Base-by-base conservation (phyloP, 108 stramenopile genomes). In the Cyclotella kingstonii region DNA sequence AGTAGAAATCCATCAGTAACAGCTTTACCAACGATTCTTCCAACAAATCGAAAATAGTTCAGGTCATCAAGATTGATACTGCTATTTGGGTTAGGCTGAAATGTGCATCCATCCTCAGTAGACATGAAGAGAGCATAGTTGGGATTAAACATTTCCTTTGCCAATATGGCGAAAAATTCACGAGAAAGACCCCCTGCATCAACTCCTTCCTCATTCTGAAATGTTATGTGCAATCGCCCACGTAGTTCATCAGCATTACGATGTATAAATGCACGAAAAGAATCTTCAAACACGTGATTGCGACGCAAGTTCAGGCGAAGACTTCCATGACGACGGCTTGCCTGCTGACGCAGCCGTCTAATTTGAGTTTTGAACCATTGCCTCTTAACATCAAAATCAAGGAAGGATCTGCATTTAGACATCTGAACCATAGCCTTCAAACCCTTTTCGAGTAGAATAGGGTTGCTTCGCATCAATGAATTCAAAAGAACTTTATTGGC, bases 91-190 rank as follows among this genome's bases (percentile, higher is more conserved):
- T 97, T 97, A 23, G 98, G 98, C 73, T 97, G 96, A 66, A 96
- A 98, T 10, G 97, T 99, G 60, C 93, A 91, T 1, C 96, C 97
- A 69, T 97, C 97, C 39, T 95, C 94, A 6, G 96, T 94, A 4
- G 94, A 89, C 56, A 87, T 94, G 70, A 98, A 99, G 26, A 99
- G 81, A 6, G 92, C 96, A 68, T 97, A 97, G 69, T 97, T 94
- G 38, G 96, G 94, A 74, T 99, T 97, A 81, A 99, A 98, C 59
- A 98, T 97, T 54, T 98, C 96, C 62, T 95, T 94, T 3, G 98
- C 93, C 34, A 99, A 70, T 53, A 99, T 93, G 36, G 83, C 88
- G 76, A 95, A 99, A 65, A 96, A 98, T 81, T 99, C 98, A 11
- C 97, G 79, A 18, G 96, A 94, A 3, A 99, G 67, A 2, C 98